These are phyloP conservation scores for Globisporangium nunn DNA, from an alignment of 352 stramenopile genomes.

Conservation along the genomic window DNA sequence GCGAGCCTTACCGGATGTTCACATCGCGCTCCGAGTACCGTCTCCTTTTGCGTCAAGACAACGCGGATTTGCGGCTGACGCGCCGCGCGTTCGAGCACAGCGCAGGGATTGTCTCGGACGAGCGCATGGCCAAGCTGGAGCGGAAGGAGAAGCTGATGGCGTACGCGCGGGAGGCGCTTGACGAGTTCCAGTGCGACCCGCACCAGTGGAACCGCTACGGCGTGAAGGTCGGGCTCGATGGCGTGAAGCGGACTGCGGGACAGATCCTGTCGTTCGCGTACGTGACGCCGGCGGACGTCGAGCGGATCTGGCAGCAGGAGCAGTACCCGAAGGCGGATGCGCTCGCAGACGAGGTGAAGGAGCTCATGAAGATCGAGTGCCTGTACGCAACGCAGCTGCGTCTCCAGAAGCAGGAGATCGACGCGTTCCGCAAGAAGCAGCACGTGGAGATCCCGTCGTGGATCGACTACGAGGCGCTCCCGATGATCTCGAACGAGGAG, in stretches of 20 bases:
- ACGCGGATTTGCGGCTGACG: conserved; percentile 96
- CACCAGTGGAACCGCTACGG: conserved; percentile 83
- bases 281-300: conserved; percentile 48
- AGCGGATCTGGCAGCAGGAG: conserved; percentile 44
- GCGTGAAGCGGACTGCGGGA: conserved; percentile 70
- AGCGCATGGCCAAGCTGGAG: conserved; percentile 77
- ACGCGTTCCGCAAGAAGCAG: conserved; percentile 91
- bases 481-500: conserved; percentile 96
- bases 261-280: conserved; percentile 68
- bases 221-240: conserved; percentile 67
- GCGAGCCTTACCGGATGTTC: conserved; percentile 99
- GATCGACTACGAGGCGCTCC: conserved; percentile 90
- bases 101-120: conserved; percentile 67
- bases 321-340: conserved; percentile 48
- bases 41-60: conserved; percentile 88
- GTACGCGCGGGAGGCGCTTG: conserved; percentile 38
- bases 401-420: conserved; percentile 94
- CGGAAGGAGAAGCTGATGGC: conserved; percentile 78
- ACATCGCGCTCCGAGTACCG: conserved; percentile 94
- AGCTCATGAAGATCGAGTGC: conserved; percentile 78
- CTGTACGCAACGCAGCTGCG: conserved; percentile 93
- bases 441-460: conserved; percentile 90
- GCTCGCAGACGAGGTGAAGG: conserved; percentile 27
- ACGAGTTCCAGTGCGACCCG: conserved; percentile 55
- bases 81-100: conserved; percentile 82